Percentiles rank a stretch among this genome's conserved stretches.
phyloP scores from a whole-genome alignment of 176 grass and related monocot species.

The Carex kokanica region DNA sequence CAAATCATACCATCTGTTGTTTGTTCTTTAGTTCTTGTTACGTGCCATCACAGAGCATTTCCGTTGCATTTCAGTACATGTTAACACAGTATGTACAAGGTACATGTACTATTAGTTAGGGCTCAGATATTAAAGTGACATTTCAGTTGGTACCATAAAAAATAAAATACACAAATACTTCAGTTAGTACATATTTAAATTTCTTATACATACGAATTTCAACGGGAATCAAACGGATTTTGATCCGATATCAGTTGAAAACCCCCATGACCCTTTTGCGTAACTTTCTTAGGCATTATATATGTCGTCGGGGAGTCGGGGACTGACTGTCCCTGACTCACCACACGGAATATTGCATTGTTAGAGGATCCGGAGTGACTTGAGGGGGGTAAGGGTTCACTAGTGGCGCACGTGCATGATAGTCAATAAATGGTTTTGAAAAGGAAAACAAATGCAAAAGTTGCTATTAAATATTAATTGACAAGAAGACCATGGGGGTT shows the following conservation, averaged over 20 bases:
- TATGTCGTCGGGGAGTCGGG: background rate
- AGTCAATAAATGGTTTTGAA: conserved; percentile 15
- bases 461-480: conserved; percentile 9
- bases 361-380: background rate
- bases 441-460: conserved; percentile 14
- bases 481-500: background rate
- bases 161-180: too few species aligned
- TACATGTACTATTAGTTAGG: background rate
- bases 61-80: background rate
- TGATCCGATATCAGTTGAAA: too few species aligned
- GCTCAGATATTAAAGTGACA: too few species aligned
- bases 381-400: background rate
- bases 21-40: conserved; percentile 26
- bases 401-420: conserved; percentile 5
- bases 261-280: too few species aligned
- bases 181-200: too few species aligned
- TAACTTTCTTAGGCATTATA: background rate
- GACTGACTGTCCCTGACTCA: background rate
- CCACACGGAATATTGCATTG: background rate
- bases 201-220: too few species aligned
- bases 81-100: background rate
- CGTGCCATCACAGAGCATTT: background rate
- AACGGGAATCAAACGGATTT: too few species aligned
- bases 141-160: too few species aligned
- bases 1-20: background rate